Evolutionary conservation across 163 green algal species (phyloP).

Genomic region (Chlamydomonas reinhardtii): DNA sequence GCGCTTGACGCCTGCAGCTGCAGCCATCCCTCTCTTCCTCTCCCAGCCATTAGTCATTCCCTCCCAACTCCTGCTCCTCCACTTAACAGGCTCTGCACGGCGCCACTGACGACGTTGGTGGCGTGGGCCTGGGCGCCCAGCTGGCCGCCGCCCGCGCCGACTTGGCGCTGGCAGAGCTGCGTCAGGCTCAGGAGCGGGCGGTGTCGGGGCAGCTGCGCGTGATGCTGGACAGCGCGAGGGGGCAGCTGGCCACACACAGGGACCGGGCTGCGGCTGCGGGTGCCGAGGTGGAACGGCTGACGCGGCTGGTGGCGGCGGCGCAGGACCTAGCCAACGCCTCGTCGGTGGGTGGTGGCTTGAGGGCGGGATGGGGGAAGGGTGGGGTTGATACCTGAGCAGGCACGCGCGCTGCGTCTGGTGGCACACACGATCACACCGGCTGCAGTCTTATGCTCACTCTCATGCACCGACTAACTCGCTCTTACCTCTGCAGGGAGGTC

Average conservation of each 20-base stretch:
- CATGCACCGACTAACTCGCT: too few species aligned
- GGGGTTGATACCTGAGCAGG: background rate
- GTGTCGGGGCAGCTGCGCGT: constrained; percentile 21
- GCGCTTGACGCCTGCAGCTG: too few species aligned
- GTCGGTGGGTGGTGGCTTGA: background rate
- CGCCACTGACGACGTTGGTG: too few species aligned
- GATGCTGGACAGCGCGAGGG: constrained; percentile 26
- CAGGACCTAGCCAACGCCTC: constrained; percentile 33
- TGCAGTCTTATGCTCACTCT: too few species aligned
- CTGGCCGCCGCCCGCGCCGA: constrained; percentile 1
- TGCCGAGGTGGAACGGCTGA: constrained; percentile 36
- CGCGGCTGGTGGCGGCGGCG: constrained; percentile 13
- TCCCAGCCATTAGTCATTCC: too few species aligned
- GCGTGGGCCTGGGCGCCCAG: background rate
- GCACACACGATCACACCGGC: too few species aligned
- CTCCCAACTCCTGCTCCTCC: too few species aligned
- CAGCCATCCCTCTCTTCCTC: too few species aligned
- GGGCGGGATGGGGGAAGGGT: background rate
- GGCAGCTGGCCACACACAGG: constrained; percentile 1
- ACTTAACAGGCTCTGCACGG: too few species aligned
- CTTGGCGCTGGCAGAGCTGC: constrained; percentile 15
- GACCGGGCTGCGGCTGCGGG: constrained; percentile 8
- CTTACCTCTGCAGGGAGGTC: background rate
- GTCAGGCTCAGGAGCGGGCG: constrained; percentile 28
- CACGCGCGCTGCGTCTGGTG: too few species aligned